Evolutionary conservation across 352 stramenopile genomes (phyloP).

Genomic region (Plasmopara halstedii): DNA sequence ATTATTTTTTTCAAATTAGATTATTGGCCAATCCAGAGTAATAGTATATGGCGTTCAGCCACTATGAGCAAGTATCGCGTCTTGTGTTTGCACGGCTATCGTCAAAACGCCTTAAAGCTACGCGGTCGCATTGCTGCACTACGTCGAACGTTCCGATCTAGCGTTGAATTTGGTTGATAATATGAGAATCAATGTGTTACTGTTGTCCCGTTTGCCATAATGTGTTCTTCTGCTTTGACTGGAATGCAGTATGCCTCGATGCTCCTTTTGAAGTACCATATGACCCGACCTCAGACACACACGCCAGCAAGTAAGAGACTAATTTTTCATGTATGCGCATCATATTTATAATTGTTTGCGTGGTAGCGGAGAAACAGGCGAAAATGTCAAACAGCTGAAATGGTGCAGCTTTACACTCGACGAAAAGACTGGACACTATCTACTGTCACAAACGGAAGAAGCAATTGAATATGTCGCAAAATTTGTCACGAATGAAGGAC

Average conservation of each 20-base stretch:
- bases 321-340: neutral
- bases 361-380: slow-evolving; percentile 20
- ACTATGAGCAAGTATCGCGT: slow-evolving; percentile 56
- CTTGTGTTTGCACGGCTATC: slow-evolving; percentile 77
- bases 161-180: slow-evolving; percentile 66
- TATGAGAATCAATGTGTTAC: neutral
- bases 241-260: slow-evolving; percentile 57
- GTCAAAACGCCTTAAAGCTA: slow-evolving; percentile 65
- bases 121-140: slow-evolving; percentile 64
- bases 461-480: slow-evolving; percentile 56
- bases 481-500: slow-evolving; percentile 61
- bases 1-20: too few species aligned
- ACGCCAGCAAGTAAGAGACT: slow-evolving; percentile 29
- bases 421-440: slow-evolving; percentile 31
- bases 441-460: slow-evolving; percentile 46
- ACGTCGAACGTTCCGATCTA: slow-evolving; percentile 66
- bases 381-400: slow-evolving; percentile 53
- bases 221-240: neutral
- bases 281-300: slow-evolving; percentile 48
- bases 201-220: neutral
- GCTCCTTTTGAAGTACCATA: slow-evolving; percentile 66
- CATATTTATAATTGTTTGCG: neutral
- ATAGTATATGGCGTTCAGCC: too few species aligned
- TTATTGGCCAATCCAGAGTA: too few species aligned
- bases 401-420: slow-evolving; percentile 66